Evolutionary conservation across 2,329 filamentous ascomycete genomes (phyloP).

Genomic region (Periconia digitata): DNA sequence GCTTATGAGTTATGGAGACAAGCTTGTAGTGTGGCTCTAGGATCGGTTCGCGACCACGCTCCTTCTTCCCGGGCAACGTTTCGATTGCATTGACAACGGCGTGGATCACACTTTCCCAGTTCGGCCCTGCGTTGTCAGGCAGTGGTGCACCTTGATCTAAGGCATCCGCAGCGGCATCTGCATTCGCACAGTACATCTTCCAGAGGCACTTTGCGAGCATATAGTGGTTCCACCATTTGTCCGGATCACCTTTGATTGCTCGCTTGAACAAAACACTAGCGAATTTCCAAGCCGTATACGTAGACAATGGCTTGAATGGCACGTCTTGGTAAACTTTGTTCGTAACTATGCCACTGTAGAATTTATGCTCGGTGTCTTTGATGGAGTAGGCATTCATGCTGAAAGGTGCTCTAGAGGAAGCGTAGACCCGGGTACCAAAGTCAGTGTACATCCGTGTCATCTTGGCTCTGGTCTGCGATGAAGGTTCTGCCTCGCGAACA

Average conservation of each 20-base stretch:
- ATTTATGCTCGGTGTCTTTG: conserved; percentile 60
- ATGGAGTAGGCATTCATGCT: conserved; percentile 67
- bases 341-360: conserved; percentile 55
- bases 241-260: conserved; percentile 60
- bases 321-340: conserved; percentile 57
- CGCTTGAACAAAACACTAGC: conserved; percentile 62
- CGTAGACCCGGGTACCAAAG: conserved; percentile 69
- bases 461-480: conserved; percentile 56
- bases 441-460: conserved; percentile 68
- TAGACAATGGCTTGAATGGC: conserved; percentile 60
- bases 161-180: conserved; percentile 37
- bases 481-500: conserved; percentile 57
- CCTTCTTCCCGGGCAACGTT: conserved; percentile 61
- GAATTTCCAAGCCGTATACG: conserved; percentile 66
- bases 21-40: conserved; percentile 94
- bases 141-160: conserved; percentile 34
- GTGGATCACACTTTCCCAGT: conserved; percentile 54
- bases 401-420: conserved; percentile 68
- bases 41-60: conserved; percentile 71
- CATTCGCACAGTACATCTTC: conserved; percentile 64
- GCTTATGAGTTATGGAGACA: conserved; percentile 77
- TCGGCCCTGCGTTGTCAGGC: conserved; percentile 23
- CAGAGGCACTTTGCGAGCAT: conserved; percentile 72
- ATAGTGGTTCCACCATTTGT: conserved; percentile 68
- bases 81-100: conserved; percentile 63